Evolutionary conservation across 805 yeast species (phyloP).

Genomic region (Candida incommunis): DNA sequence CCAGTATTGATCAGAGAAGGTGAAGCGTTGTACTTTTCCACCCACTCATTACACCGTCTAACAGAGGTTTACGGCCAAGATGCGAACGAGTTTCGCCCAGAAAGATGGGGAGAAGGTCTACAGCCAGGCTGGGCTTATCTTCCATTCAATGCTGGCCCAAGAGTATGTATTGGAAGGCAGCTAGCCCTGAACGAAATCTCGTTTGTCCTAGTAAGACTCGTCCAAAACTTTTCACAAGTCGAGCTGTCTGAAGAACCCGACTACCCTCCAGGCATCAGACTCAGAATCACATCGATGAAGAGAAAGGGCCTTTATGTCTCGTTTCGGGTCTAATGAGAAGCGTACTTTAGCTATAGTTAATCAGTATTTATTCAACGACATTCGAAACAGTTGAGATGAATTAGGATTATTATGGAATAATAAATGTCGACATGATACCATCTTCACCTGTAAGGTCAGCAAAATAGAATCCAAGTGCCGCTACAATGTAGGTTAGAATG

Average conservation of each 20-base stretch:
- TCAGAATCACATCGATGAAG: too few relatives aligned
- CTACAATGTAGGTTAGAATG: constrained; percentile 61
- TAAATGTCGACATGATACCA: not conserved
- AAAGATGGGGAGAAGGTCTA: constrained; percentile 26
- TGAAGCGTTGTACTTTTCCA: constrained; percentile 21
- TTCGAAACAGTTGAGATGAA: too few relatives aligned
- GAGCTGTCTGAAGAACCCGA: not conserved
- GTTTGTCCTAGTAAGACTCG: constrained; percentile 24
- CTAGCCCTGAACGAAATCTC: constrained; percentile 34
- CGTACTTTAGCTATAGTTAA: too few relatives aligned
- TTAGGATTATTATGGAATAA: too few relatives aligned
- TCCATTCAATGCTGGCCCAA: constrained; percentile 35
- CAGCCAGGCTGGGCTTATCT: constrained; percentile 27
- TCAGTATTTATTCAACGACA: too few relatives aligned
- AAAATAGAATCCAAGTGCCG: constrained; percentile 70
- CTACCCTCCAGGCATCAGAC: not conserved
- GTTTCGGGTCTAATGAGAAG: too few relatives aligned
- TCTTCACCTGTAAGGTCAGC: constrained; percentile 27
- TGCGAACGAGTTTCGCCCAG: constrained; percentile 28
- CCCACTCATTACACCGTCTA: constrained; percentile 27
- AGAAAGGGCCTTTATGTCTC: too few relatives aligned
- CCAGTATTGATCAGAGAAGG: constrained; percentile 28
- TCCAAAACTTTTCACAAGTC: not conserved
- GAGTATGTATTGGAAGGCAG: constrained; percentile 36
- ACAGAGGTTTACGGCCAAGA: constrained; percentile 26